phyloP scores from a whole-genome alignment of 2,329 filamentous ascomycete genomes.

The Parastagonospora nodorum region DNA sequence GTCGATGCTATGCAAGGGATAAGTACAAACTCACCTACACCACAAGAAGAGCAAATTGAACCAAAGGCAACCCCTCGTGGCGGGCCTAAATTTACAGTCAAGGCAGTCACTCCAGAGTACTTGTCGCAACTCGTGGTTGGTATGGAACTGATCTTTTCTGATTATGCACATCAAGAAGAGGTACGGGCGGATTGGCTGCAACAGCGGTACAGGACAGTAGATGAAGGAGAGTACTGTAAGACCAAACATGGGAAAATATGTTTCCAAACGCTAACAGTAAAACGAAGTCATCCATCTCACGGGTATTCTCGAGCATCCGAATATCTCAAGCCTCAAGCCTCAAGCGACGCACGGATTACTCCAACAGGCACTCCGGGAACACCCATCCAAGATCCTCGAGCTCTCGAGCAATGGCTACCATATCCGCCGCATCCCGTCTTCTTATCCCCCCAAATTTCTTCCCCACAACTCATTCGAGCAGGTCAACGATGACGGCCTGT shows the following conservation, averaged over 20 bases:
- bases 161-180: constrained; percentile 42
- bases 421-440: constrained; percentile 36
- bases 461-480: constrained; percentile 30
- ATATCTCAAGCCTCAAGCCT: constrained; percentile 39
- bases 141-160: constrained; percentile 42
- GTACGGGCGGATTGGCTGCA: constrained; percentile 31
- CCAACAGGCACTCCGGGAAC: constrained; percentile 29
- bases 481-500: constrained; percentile 35
- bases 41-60: constrained; percentile 13
- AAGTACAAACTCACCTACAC: constrained; percentile 24
- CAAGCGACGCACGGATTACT: constrained; percentile 35
- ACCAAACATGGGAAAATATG: too few species aligned
- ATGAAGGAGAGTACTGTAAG: constrained; percentile 33
- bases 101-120: constrained; percentile 31
- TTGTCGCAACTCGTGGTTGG: constrained; percentile 37
- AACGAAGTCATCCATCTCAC: constrained; percentile 37
- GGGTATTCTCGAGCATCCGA: constrained; percentile 35
- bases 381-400: constrained; percentile 26
- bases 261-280: not conserved
- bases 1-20: constrained; percentile 30
- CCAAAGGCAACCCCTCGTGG: constrained; percentile 11
- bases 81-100: constrained; percentile 24
- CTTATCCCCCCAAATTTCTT: constrained; percentile 37
- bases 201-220: constrained; percentile 27
- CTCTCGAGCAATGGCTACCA: constrained; percentile 32